phyloP scores from a whole-genome alignment of 202 grass and related monocot genomes.

The Dendrocalamus latiflorus region DNA sequence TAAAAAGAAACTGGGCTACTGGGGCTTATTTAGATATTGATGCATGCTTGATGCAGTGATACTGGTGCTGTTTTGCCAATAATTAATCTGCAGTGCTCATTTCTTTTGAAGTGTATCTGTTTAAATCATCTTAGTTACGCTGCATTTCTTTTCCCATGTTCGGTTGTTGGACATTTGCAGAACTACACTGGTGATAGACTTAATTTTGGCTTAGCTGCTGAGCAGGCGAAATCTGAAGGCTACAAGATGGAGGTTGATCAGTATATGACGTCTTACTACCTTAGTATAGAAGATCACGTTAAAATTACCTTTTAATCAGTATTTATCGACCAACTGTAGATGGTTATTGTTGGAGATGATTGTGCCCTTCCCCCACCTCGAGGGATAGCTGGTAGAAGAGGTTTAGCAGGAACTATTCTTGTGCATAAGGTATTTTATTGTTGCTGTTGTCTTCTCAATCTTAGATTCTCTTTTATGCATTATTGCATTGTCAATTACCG shows the following conservation, averaged over 20 bases:
- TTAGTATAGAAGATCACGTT: not conserved
- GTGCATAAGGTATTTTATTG: slow-evolving; percentile 78
- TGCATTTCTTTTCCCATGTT: slow-evolving; percentile 15
- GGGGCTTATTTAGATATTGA: slow-evolving; percentile 4
- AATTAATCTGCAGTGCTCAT: not conserved
- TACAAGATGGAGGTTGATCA: slow-evolving; percentile 90
- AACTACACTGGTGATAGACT: slow-evolving; percentile 99
- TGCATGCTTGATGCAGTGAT: slow-evolving; percentile 20
- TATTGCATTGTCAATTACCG: not conserved
- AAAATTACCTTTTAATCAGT: slow-evolving; percentile 4
- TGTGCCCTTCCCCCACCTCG: slow-evolving; percentile 90
- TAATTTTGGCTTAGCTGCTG: slow-evolving; percentile 99
- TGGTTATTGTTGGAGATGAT: slow-evolving; percentile 99
- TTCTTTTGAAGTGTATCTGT: not conserved
- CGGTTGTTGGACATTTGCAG: slow-evolving; percentile 47
- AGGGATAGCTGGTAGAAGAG: slow-evolving; percentile 95
- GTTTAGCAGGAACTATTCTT: slow-evolving; percentile 89
- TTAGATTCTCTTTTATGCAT: slow-evolving; percentile 10
- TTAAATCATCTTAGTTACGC: not conserved
- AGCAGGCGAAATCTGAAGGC: slow-evolving; percentile 98
- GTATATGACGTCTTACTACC: slow-evolving; percentile 15
- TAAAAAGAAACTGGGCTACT: not conserved
- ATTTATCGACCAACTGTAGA: slow-evolving; percentile 45
- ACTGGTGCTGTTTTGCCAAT: not conserved
- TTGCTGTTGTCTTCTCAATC: slow-evolving; percentile 15